Conservation (phyloP, 257 asterid genomes). For the Cynanchum wilfordii region DNA sequence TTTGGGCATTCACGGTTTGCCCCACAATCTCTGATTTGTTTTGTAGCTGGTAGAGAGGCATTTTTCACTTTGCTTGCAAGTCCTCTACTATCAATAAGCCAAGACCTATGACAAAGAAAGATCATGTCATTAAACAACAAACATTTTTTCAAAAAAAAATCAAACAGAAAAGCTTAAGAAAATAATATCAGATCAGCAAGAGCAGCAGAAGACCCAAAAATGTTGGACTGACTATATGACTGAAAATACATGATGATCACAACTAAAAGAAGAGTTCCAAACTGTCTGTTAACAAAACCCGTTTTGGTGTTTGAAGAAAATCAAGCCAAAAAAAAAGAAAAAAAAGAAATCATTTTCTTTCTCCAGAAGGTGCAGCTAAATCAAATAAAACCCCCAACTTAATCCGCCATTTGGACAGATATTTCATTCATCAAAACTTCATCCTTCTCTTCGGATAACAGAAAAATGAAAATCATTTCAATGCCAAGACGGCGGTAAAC, state of each 20-base stretch:
- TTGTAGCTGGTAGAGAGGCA: conserved; percentile 44
- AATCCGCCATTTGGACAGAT: neutral
- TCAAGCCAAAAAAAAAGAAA: neutral
- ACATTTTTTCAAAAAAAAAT: too few species aligned
- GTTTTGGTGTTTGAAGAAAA: neutral
- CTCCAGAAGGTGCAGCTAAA: conserved; percentile 8
- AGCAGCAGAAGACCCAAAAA: neutral
- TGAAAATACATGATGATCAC: neutral
- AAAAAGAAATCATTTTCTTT: neutral
- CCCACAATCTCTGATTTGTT: conserved; percentile 62
- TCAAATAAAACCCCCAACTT: neutral
- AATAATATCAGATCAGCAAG: neutral
- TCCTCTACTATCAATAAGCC: conserved; percentile 68
- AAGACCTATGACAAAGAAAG: conserved; percentile 43
- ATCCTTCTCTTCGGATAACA: too few species aligned
- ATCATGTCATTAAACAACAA: neutral
- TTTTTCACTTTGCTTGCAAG: conserved; percentile 68
- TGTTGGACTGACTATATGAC: neutral
- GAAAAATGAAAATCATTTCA: neutral
- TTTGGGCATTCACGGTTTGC: conserved; percentile 65
- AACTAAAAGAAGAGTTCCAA: neutral
- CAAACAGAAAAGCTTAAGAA: neutral
- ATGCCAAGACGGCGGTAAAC: neutral
- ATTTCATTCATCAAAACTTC: neutral
- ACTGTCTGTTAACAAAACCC: neutral